A percentile compares a stretch with the other conserved stretches of the same genome.
Evolutionary conservation across 768 basidiomycete genomes (phyloP).

Genomic region (Cyathus striatus): DNA sequence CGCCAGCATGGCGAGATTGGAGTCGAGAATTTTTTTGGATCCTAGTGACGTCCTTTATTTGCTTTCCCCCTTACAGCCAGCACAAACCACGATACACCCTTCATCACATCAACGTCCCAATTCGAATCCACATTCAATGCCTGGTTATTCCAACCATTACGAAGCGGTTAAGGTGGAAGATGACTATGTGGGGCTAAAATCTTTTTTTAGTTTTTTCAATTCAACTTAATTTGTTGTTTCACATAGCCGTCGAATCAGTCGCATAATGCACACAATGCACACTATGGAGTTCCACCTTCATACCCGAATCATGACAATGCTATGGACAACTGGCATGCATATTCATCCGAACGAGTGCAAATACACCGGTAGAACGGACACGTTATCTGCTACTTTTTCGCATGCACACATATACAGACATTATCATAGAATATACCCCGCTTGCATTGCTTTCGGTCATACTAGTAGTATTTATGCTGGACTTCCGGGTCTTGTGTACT

Average conservation of each 20-base stretch:
- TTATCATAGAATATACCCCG: background rate
- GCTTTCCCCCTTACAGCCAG: constrained; percentile 52
- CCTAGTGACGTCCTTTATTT: constrained; percentile 48
- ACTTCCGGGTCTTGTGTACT: background rate
- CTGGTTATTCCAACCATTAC: constrained; percentile 40
- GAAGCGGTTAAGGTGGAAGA: constrained; percentile 64
- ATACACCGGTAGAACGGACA: constrained; percentile 57
- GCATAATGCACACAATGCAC: constrained; percentile 27
- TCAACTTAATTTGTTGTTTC: background rate
- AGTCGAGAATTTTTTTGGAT: constrained; percentile 39
- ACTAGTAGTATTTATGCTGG: background rate
- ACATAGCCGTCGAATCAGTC: constrained; percentile 1
- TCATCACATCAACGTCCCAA: constrained; percentile 42
- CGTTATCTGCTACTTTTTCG: background rate
- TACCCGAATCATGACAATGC: constrained; percentile 42
- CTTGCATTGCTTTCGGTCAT: background rate
- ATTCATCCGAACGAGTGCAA: constrained; percentile 61
- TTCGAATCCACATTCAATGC: constrained; percentile 31
- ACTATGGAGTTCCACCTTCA: constrained; percentile 43
- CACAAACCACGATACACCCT: constrained; percentile 50
- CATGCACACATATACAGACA: background rate
- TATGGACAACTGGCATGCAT: constrained; percentile 60
- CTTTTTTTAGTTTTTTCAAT: constrained; percentile 8
- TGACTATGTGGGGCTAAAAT: constrained; percentile 49
- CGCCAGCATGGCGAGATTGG: constrained; percentile 14